Percentiles rank a stretch among this genome's conserved stretches.
These are phyloP conservation scores for Macrotyloma uniflorum DNA, from an alignment of 306 rosid genomes.

Conservation along the genomic window DNA sequence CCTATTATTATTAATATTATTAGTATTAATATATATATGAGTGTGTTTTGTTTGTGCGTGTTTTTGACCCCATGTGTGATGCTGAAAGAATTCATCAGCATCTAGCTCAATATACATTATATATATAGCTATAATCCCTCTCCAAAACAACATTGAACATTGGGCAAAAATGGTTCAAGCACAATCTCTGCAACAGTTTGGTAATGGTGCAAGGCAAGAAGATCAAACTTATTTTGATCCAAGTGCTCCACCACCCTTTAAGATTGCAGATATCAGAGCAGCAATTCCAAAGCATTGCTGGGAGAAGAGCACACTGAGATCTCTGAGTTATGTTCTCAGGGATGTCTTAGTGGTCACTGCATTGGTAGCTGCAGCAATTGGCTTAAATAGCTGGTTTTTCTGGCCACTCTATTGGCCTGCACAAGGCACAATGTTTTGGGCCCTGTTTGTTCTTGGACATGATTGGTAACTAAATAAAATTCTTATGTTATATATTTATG, in stretches of 20 bases:
- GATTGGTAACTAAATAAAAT: conserved; percentile 61
- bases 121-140: conserved; percentile 26
- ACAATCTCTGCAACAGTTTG: not conserved
- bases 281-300: conserved; percentile 93
- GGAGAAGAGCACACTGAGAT: conserved; percentile 78
- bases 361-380: conserved; percentile 53
- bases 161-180: conserved; percentile 34
- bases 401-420: conserved; percentile 84
- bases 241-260: conserved; percentile 85
- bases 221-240: conserved; percentile 62
- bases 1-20: not conserved
- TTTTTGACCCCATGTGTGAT: too few species aligned
- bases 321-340: conserved; percentile 70
- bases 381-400: conserved; percentile 52
- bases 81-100: conserved; percentile 34
- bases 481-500: not conserved
- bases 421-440: conserved; percentile 99
- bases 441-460: conserved; percentile 92
- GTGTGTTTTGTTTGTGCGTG: conserved; percentile 2
- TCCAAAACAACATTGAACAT: not conserved
- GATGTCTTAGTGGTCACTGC: conserved; percentile 55
- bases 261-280: conserved; percentile 81
- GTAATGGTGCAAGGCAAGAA: conserved; percentile 5
- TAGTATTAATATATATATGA: not conserved
- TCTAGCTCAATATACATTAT: conserved; percentile 25